Evolutionary conservation across 345 rosid genomes (phyloP), one percentile per base, ranked within the genome.

Genomic region (Linum usitatissimum): DNA sequence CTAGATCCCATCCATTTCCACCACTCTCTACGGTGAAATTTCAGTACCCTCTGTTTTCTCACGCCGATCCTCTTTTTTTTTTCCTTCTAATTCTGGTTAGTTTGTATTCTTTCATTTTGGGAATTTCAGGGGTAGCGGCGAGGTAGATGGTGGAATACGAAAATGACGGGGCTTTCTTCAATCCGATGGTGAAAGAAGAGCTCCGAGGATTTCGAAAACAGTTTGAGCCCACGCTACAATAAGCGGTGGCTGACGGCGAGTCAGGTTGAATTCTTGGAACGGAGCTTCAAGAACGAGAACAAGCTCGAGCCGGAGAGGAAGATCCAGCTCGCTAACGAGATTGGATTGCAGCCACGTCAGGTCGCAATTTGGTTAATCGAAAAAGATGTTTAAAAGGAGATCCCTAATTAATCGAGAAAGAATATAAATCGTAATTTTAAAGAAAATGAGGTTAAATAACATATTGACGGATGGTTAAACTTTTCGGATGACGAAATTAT

Each of bases 1-100:
- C 59, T 78, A 84, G 86, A 62, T 73, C 14, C 70, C 83, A 20
- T 56, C 65, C 14, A 30, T 79, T 53, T 67, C 77, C 63, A 20
- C 78, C 30, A 4, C 68, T 60, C 54, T 65, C 68, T 64, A 62
- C 12, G 80, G 91, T 85, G 72, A 53, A 55, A 61, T 23, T 36
- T 55, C 51, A 30, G 21, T 20, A 6, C 58, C 7, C 6, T 58
- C 9, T 53, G 49, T 7, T 0, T 34, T 34, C 8, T 19, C 10
- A 28, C 21, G 40, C 59, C 38, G 6, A 71, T 15, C n/a, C 20
- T 70, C 21, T 66, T n/a, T 65, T 48, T 34, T 65, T 45, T 48
- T 21, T n/a, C 18, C 56, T 18, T 57, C 45, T 18, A 57, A 20
- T 7, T 63, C 18, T 65, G 30, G 21, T 57, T 13, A 19, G n/a